Conservation (phyloP, 768 basidiomycete genomes). For the Leccinum uliginosum region DNA sequence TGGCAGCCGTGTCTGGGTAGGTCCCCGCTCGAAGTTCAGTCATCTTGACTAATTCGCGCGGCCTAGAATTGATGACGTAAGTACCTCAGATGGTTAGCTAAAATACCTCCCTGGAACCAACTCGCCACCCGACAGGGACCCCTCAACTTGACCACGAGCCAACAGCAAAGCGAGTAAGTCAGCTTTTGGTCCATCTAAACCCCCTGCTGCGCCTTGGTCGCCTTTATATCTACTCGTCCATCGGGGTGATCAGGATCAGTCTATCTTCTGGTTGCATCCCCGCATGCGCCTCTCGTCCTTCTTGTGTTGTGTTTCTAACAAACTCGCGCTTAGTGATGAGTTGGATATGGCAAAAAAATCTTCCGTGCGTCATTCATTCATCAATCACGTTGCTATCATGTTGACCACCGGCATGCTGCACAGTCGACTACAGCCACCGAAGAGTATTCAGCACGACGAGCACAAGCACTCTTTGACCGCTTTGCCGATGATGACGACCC, state of each 20-base stretch:
- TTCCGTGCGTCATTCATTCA: conserved; percentile 24
- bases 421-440: conserved; percentile 8
- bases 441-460: conserved; percentile 48
- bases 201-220: conserved; percentile 10
- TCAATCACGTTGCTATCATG: background rate
- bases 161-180: conserved; percentile 30
- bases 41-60: background rate
- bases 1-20: conserved; percentile 9
- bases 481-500: conserved; percentile 55
- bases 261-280: conserved; percentile 28
- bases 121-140: conserved; percentile 21
- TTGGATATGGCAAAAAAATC: conserved; percentile 31
- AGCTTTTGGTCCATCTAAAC: conserved; percentile 17
- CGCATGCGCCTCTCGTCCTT: conserved; percentile 60
- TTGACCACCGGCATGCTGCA: background rate
- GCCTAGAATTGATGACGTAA: conserved; percentile 33
- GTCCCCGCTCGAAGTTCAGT: background rate
- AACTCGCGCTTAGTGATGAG: conserved; percentile 47
- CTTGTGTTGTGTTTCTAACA: conserved; percentile 61
- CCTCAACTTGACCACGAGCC: conserved; percentile 22
- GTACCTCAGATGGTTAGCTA: conserved; percentile 14
- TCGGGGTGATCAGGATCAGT: conserved; percentile 22
- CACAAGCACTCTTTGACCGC: conserved; percentile 51
- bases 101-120: conserved; percentile 11
- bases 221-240: conserved; percentile 11